Conservation (phyloP, 306 rosid species). For the Abrus precatorius region DNA sequence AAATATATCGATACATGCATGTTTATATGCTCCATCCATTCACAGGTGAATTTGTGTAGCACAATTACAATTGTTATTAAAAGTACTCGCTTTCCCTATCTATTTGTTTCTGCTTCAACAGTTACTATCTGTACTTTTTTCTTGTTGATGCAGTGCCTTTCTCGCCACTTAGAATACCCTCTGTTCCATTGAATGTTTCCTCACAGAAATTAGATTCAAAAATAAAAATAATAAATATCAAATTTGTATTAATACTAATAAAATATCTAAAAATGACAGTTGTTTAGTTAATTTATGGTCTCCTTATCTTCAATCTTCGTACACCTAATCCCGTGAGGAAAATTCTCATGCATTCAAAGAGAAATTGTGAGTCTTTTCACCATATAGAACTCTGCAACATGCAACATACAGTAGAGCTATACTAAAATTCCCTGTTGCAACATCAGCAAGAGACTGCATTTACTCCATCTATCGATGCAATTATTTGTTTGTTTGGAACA, state of each 20-base stretch:
- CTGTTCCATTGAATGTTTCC: neutral
- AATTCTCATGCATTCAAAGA: neutral
- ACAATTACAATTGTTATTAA: neutral
- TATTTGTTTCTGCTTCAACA: slow-evolving; percentile 35
- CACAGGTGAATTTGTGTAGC: slow-evolving; percentile 44
- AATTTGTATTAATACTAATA: too few species aligned
- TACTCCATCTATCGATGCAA: neutral
- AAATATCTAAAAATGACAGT: too few species aligned
- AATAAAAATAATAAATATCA: too few species aligned
- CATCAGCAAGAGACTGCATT: neutral
- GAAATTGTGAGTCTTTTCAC: neutral
- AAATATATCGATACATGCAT: slow-evolving; percentile 25
- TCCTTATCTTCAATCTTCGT: neutral
- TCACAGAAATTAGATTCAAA: too few species aligned
- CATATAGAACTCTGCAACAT: neutral
- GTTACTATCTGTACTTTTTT: slow-evolving; percentile 50
- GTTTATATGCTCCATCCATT: slow-evolving; percentile 28
- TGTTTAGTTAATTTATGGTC: too few species aligned
- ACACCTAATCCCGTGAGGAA: neutral
- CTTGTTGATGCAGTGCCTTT: slow-evolving; percentile 42
- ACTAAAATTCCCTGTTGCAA: neutral
- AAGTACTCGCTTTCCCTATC: slow-evolving; percentile 8
- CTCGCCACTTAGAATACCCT: slow-evolving; percentile 12
- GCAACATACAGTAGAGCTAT: neutral
- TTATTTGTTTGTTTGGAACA: neutral